Base-by-base conservation (phyloP, 352 stramenopile species). In the Phytopythium montanum region DNA sequence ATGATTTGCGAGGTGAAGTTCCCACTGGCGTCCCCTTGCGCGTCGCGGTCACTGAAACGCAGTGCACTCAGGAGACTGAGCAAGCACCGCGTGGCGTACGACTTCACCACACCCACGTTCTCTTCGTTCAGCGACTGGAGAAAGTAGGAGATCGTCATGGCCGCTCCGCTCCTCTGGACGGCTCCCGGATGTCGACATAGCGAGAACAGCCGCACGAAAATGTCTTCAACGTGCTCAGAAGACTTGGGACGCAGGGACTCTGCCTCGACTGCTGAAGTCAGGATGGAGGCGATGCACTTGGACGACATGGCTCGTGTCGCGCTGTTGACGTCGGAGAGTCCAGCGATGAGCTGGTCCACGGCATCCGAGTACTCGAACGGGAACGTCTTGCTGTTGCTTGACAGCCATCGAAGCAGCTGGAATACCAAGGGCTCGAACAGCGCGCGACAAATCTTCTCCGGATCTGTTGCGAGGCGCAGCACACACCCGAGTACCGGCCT, bases 351-450 rank as follows among this genome's bases (percentile, higher is more conserved):
- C 26, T 88, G 64, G 33, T 93, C 80, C 23, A 93, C 60, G 19
- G 92, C 62, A 51, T 60, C 64, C 10, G 78, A 63, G 58, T 85
- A 88, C 60, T 95, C 85, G 54, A 87, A 89, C 10, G 81, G 79
- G 60, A 79, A 90, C 10, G 65, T 66, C 12, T 83, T 73, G 25
- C 66, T 77, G 46, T 76, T 79, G 29, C 66, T 76, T 60, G 72
- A 80, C 19, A 92, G 59, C 85, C 85, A 95, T 5, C 72, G 79
- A 48, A 86, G 60, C 28, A 93, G 45, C 64, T 95, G 83, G 29
- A 92, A 88, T 9, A 93, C 56, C 19, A 92, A 54, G 4, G 85
- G 82, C 28, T 88, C 70, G 53, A 95, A 93, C 7, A 95, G 67
- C 16, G 72, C 69, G 33, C 80, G 74, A 44, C 73, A 83, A 51